Conservation (phyloP, 768 basidiomycete genomes). For the Multifurca ochricompacta region DNA sequence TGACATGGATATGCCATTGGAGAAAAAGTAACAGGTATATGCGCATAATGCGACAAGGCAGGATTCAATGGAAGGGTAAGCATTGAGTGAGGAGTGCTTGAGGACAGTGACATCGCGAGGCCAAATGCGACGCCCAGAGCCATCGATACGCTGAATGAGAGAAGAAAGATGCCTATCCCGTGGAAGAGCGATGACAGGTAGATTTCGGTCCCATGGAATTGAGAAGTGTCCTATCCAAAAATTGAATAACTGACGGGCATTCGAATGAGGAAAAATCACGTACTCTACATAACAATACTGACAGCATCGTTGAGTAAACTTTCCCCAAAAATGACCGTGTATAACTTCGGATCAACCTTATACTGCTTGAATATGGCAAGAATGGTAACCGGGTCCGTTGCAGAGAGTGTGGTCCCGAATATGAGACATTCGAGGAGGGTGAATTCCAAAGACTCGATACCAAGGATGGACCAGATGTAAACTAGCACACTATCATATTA, state of each 20-base stretch:
- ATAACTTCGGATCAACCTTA: conserved; percentile 97
- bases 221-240: conserved; percentile 67
- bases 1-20: conserved; percentile 89
- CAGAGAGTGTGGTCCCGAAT: conserved; percentile 94
- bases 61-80: conserved; percentile 93
- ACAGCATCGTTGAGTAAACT: conserved; percentile 97
- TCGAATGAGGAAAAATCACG: conserved; percentile 32
- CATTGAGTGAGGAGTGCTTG: conserved; percentile 84
- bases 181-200: conserved; percentile 86
- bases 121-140: conserved; percentile 89
- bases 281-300: conserved; percentile 99
- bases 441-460: conserved; percentile 81
- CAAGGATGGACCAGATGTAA: conserved; percentile 90
- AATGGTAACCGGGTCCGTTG: conserved; percentile 97
- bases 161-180: conserved; percentile 94
- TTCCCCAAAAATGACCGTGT: conserved; percentile 96
- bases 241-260: background rate
- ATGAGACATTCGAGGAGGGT: conserved; percentile 88
- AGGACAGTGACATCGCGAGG: conserved; percentile 85
- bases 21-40: conserved; percentile 98
- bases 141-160: conserved; percentile 94
- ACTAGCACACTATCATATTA: conserved; percentile 83
- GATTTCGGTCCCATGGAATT: conserved; percentile 86
- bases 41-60: conserved; percentile 92
- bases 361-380: conserved; percentile 97